Evolutionary conservation across 208 protist species (phyloP), one percentile per base, ranked within the genome.

Genomic region (Tetramitus jugosus): DNA sequence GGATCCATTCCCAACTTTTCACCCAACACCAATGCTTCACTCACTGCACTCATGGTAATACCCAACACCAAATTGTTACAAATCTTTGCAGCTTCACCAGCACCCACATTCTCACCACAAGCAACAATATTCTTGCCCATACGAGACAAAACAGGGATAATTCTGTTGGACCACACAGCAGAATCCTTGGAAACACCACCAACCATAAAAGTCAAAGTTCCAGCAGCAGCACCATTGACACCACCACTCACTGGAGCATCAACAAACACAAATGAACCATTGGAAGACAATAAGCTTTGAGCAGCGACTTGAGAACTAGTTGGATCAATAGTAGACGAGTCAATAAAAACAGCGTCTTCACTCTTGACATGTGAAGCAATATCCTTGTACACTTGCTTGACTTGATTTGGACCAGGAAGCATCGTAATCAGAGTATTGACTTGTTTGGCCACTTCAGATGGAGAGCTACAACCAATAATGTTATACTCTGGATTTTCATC

Each of bases 191-290:
- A 74, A 0, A 35, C 65, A 29, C 81, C 90, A 42, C 91, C 91
- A 6, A 92, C 84, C 91, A 95, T 94, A 75, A 95, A 95, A 1
- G 91, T 94, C 2, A 95, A 82, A 0, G 90, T 93, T 23, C 81
- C 90, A 39, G 74, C 81, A n/a, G 83, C 84, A 29, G 90, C 91
- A 65, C 88, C 91, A 46, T 43, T 69, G 13, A 91, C 88, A 64
- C 90, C 90, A 53, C 91, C 90, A 35, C 86, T 90, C 1, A 93
- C 91, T 39, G 91, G 91, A 29, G 91, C 91, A 81, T 94, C 91
- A 45, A 35, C 37, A 76, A 53, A 52, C 56, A 37, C 6, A 80
- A 35, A n/a, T n/a, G n/a, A n/a, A n/a, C 31, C 40, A 13, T 78
- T 67, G 71, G 13, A 74, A 45, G n/a, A 14, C 29, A 56, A 79